phyloP scores from a whole-genome alignment of 1,139 yeast species.

The Taphrina sp. region DNA sequence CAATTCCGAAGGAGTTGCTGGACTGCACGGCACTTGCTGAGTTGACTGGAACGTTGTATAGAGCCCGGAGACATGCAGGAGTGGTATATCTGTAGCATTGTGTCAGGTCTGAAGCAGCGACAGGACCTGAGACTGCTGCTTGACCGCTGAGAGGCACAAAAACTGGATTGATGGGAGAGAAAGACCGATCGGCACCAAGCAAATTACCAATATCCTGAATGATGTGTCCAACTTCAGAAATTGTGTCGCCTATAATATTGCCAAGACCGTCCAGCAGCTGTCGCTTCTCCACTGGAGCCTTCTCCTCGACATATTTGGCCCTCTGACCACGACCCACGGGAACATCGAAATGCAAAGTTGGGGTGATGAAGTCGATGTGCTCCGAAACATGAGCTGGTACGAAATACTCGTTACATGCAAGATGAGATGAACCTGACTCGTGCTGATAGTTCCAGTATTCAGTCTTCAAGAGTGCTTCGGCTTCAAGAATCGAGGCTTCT shows the following conservation, averaged over 20 bases:
- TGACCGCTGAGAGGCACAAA: no score
- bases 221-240: neutral
- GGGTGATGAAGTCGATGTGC: slow-evolving; percentile 18
- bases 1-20: slow-evolving; percentile 18
- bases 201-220: neutral
- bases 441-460: slow-evolving; percentile 4
- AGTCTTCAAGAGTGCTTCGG: slow-evolving; percentile 7
- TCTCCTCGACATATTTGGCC: neutral
- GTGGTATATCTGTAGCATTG: slow-evolving; percentile 13
- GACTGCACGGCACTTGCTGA: neutral
- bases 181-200: no score
- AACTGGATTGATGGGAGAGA: neutral
- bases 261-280: neutral
- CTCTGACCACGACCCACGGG: neutral
- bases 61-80: slow-evolving; percentile 11
- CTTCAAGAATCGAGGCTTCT: slow-evolving; percentile 1
- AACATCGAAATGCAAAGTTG: slow-evolving; percentile 1
- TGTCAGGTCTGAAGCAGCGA: neutral
- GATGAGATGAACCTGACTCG: neutral
- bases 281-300: neutral
- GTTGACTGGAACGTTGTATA: slow-evolving; percentile 16
- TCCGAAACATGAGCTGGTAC: slow-evolving; percentile 5
- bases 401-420: slow-evolving; percentile 7
- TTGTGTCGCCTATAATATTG: neutral
- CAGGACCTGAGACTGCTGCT: slow-evolving; percentile 3